Base-by-base conservation (phyloP, 495 filamentous ascomycete genomes). In the Xylaria venustula region DNA sequence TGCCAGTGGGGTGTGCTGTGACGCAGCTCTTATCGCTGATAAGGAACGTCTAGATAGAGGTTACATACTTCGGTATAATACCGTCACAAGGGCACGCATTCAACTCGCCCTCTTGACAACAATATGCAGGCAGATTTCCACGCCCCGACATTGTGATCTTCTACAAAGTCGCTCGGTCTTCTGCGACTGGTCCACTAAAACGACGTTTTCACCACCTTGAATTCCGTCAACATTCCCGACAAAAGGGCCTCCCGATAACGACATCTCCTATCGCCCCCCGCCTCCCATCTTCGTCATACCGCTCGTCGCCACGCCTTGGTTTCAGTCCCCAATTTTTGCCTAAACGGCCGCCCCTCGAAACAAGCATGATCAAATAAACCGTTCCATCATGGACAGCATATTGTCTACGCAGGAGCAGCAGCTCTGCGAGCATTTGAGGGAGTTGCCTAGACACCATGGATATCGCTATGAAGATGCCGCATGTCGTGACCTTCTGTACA, bases 391-490 rank as follows among this genome's bases (percentile, higher is more conserved):
- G 78, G 77, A 74, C 65, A 65, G 69, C 59, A 32, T 66, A 54
- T 80, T 90, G 77, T 85, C 87, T 63, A 87, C 87, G 56, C 86
- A 88, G 77, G 91, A 95, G 82, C 87, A 77, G 75, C 84, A 86
- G 71, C 88, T 97, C 71, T 91, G 89, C 74, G 81, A 84, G 64
- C 76, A 86, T 63, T 84, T 98, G 69, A 81, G 88, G 70, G 82
- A 86, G 66, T 83, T 92, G 61, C 88, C 94, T 59, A 68, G 78
- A 62, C 71, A 83, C 54, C 81, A 90, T 79, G 76, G 79, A 40
- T 88, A 88, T 73, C 87, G 87, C 52, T 98, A 93, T 75, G 85
- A 81, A 14, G 80, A 86, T 25, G 72, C 80, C 41, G 91, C 92
- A 14, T 81, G 81, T 46, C 81, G 83, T 57, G 84, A 87, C 23